Percentiles rank a stretch among this genome's conserved stretches.
Evolutionary conservation across 2,329 filamentous ascomycete species (phyloP).

Genomic region (Hypoxylon sp.): DNA sequence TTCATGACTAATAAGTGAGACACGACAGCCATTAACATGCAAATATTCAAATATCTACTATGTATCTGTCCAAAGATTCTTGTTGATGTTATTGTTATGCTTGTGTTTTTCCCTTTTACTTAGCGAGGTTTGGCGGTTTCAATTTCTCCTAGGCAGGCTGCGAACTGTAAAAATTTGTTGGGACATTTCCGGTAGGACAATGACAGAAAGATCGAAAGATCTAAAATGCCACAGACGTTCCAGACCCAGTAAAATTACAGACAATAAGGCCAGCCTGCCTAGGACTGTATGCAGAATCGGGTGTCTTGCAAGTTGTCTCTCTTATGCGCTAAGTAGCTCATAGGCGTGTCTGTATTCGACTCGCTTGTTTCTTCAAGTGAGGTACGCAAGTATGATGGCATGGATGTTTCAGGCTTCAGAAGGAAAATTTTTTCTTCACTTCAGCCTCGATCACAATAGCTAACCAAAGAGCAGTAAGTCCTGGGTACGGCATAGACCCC

Average conservation of each 20-base stretch:
- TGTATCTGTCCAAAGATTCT: constrained; percentile 2
- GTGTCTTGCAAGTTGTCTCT: constrained; percentile 43
- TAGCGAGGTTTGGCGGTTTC: constrained; percentile 32
- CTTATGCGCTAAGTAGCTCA: constrained; percentile 37
- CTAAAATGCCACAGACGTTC: constrained; percentile 42
- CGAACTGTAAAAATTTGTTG: constrained; percentile 32
- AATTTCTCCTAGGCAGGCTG: constrained; percentile 32
- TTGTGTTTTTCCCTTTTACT: constrained; percentile 4
- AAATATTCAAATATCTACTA: neutral
- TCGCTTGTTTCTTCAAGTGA: constrained; percentile 41
- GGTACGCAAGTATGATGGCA: constrained; percentile 41
- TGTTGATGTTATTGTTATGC: constrained; percentile 23
- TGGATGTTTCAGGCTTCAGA: constrained; percentile 49
- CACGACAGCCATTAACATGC: constrained; percentile 18
- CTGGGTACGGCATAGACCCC: constrained; percentile 33
- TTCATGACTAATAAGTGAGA: constrained; percentile 20
- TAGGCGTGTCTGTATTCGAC: constrained; percentile 42
- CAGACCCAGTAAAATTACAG: constrained; percentile 39
- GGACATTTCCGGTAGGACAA: constrained; percentile 43
- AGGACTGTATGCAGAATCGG: constrained; percentile 40
- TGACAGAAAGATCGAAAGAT: constrained; percentile 38
- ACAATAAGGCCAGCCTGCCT: constrained; percentile 21
- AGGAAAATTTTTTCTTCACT: constrained; percentile 40
- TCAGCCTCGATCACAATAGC: constrained; percentile 43
- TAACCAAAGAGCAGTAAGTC: constrained; percentile 23